Percentiles rank a stretch among this genome's conserved stretches.
These are phyloP conservation scores for Lentinus brumalis DNA, from an alignment of 768 basidiomycete species.

Conservation along the genomic window DNA sequence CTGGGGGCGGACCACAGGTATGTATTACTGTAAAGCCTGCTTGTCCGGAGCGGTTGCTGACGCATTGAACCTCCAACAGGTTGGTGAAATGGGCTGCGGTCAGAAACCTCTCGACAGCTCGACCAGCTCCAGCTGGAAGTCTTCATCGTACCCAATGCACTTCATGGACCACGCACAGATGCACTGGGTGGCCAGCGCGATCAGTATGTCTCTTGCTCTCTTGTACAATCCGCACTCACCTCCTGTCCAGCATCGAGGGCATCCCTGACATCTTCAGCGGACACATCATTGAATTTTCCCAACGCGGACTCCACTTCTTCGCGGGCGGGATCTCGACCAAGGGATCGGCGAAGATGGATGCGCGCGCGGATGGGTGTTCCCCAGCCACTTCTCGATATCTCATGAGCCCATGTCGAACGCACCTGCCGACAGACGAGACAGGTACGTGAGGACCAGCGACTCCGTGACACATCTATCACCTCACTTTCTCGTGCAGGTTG, in stretches of 20 bases:
- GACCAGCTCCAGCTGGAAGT: conserved; percentile 36
- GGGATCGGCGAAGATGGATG: conserved; percentile 29
- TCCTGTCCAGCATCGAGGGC: conserved; percentile 36
- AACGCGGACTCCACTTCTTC: conserved; percentile 26
- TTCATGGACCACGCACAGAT: conserved; percentile 43
- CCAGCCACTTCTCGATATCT: conserved; percentile 29
- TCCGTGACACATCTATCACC: neutral
- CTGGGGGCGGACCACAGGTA: too few species aligned
- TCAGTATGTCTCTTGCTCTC: neutral
- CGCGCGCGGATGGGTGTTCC: conserved; percentile 29
- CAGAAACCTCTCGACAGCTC: neutral
- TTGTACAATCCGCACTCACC: conserved; percentile 22
- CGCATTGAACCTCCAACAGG: too few species aligned
- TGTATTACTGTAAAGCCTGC: too few species aligned
- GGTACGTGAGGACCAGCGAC: neutral
- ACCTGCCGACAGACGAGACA: conserved; percentile 20
- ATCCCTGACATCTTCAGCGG: conserved; percentile 28
- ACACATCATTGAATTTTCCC: conserved; percentile 19
- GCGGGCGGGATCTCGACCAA: conserved; percentile 29
- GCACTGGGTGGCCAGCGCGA: conserved; percentile 20
- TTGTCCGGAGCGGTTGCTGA: too few species aligned
- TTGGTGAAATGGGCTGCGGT: too few species aligned
- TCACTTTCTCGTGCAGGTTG: neutral
- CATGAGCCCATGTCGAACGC: conserved; percentile 31
- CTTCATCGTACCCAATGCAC: conserved; percentile 42